Base-by-base conservation (phyloP, 768 basidiomycete genomes). In the Lyophyllum semitale region DNA sequence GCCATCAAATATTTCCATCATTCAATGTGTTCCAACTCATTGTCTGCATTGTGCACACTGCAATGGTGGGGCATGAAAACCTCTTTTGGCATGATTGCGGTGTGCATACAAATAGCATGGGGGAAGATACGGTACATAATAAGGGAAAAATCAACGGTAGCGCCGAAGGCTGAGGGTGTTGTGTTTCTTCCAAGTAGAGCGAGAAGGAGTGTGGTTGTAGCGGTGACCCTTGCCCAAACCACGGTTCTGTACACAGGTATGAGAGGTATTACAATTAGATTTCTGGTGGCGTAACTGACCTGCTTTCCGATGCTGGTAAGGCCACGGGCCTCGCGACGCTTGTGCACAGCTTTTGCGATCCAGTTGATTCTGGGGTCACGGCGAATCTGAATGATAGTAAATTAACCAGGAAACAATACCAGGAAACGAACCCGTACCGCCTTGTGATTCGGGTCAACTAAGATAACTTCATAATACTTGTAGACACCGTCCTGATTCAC, bases 391-490 rank as follows among this genome's bases (percentile, higher is more conserved):
- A 51, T 22, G 40, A 30, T 2, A 32, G 54, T 37, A 53, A n/a
- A 53, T 37, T 20, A 41, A 26, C 29, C 46, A 22, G 42, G 23
- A 52, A 32, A n/a, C 52, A 33, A 42, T 41, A 22, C 22, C 37
- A 29, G 41, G 18, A 5, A 30, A 30, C 38, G 27, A 47, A 13
- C 7, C 76, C 93, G 66, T 70, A 95, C 93, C 66, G 91, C 93
- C 71, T 94, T 95, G 81, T 96, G 93, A 70, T 71, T 87, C 56
- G 94, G 94, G 69, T 99, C 97, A 55, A 99, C 95, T 62, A 97
- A 85, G 72, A 99, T 98, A 67, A 99, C 93, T 73, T 99, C 97
- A 79, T 87, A 99, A 81, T 97, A 98, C 74, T 96, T 97, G 86
- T 96, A 97, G 27, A 97, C 92, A 75, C 95, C 94, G 70, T 98